Percentiles rank a stretch among this genome's conserved stretches.
These are phyloP conservation scores for Botrytis galanthina DNA, from an alignment of 2,329 filamentous ascomycete species.

Conservation along the genomic window DNA sequence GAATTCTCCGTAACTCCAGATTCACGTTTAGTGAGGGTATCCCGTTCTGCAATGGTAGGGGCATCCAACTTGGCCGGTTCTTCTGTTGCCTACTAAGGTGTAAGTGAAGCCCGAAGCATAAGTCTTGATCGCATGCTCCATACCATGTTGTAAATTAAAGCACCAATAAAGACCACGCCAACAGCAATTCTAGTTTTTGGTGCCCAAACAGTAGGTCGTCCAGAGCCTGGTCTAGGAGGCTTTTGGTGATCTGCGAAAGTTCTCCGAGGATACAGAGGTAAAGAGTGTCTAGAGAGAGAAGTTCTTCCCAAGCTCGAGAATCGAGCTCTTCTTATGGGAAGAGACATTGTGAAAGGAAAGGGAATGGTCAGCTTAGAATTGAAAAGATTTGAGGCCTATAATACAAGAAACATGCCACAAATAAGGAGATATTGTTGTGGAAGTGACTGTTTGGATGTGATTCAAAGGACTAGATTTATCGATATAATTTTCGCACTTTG, in stretches of 20 bases:
- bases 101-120: slow-evolving; percentile 25
- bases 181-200: slow-evolving; percentile 49
- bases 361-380: background rate
- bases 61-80: slow-evolving; percentile 51
- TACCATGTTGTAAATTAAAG: slow-evolving; percentile 53
- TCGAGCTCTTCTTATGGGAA: slow-evolving; percentile 22
- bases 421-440: slow-evolving; percentile 21
- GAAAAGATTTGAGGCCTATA: slow-evolving; percentile 24
- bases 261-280: slow-evolving; percentile 28
- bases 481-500: background rate
- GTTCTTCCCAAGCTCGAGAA: slow-evolving; percentile 19
- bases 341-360: slow-evolving; percentile 32
- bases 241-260: slow-evolving; percentile 27
- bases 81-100: slow-evolving; percentile 36
- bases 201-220: slow-evolving; percentile 38
- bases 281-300: background rate
- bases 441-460: background rate
- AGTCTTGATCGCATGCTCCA: background rate
- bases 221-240: slow-evolving; percentile 24
- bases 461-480: background rate
- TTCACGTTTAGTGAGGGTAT: slow-evolving; percentile 77
- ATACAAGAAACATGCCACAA: slow-evolving; percentile 34
- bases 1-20: slow-evolving; percentile 71
- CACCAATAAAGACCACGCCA: slow-evolving; percentile 48
- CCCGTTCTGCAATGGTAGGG: slow-evolving; percentile 78